Conservation (phyloP, 345 rosid genomes). For the Gossypium anomalum region DNA sequence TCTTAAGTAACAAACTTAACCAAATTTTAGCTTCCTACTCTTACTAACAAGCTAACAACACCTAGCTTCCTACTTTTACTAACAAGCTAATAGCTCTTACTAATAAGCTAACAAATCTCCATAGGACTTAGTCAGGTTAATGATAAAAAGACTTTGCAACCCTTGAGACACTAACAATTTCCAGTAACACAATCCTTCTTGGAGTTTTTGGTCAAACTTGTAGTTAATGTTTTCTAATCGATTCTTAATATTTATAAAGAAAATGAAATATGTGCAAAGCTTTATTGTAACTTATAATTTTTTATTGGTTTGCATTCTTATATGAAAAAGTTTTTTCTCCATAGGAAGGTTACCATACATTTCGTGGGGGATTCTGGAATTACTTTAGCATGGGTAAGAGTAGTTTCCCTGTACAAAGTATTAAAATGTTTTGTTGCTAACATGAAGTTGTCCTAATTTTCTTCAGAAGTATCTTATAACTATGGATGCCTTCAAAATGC, state of each 20-base stretch:
- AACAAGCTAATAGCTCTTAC: no score
- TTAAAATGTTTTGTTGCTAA: background rate
- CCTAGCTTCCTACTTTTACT: no score
- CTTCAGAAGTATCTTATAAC: background rate
- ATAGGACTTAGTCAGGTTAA: no score
- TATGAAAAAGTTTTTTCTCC: slow-evolving; percentile 18
- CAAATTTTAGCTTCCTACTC: no score
- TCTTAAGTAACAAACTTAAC: no score
- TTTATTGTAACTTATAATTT: background rate
- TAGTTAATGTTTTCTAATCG: background rate
- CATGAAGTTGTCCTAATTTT: background rate
- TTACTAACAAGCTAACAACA: no score
- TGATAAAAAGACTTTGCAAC: no score
- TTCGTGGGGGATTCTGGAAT: slow-evolving; percentile 97
- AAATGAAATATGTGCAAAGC: background rate
- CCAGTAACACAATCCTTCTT: background rate
- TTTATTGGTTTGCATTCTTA: slow-evolving; percentile 8
- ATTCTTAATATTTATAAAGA: background rate
- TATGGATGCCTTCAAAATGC: background rate
- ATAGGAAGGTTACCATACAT: slow-evolving; percentile 88
- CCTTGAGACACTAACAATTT: no score
- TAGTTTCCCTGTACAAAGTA: background rate
- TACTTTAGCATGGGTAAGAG: slow-evolving; percentile 92
- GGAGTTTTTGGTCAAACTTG: background rate
- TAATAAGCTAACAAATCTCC: no score